Base-by-base conservation (phyloP, 768 basidiomycete species). In the Boletus barrowsii region DNA sequence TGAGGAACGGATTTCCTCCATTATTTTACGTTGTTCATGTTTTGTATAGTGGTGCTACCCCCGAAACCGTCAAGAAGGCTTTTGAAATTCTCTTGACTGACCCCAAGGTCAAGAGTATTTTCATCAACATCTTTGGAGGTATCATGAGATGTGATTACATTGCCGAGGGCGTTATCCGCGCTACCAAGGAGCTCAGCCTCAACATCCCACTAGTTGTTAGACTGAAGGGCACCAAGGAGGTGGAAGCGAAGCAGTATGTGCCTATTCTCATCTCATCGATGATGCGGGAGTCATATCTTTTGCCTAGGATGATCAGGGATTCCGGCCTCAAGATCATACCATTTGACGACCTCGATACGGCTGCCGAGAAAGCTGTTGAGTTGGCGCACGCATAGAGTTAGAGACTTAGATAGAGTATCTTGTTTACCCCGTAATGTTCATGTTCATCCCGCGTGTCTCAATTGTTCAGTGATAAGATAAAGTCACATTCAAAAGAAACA, bases 81-180 rank as follows among this genome's bases (percentile, higher is more conserved):
- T 99, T 99, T 64, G 94, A 98, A 74, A 90, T 99, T 62, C 81
- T 99, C 22, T 79, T 96, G 22, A 74, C 83, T 43, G 94, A 98
- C 67, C 84, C 87, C 59, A 90, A 91, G 69, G 96, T 98, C 64
- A 96, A 95, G 81, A 90, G 90, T 54, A 99, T 99, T 64, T 98
- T 98, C 71, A 97, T 99, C 75, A 99, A 99, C 76, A 93, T 94
- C 69, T 94, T 95, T 64, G 92, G 93, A 62, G 93, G 89, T 67
- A 99, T 98, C 76, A 99, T 99, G 97, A 86, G 97, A 67, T 99
- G 97, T 65, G 97, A 99, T 69, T 95, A 95, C 69, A 94, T 95
- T 63, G 93, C 93, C 4, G 93, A 96, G 72, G 97, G 97, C 73
- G 96, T 98, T 68, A 99, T 99, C 76, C 93, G 92, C 63, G 97